Conservation (phyloP, 257 asterid species). For the Osmanthus fragrans region DNA sequence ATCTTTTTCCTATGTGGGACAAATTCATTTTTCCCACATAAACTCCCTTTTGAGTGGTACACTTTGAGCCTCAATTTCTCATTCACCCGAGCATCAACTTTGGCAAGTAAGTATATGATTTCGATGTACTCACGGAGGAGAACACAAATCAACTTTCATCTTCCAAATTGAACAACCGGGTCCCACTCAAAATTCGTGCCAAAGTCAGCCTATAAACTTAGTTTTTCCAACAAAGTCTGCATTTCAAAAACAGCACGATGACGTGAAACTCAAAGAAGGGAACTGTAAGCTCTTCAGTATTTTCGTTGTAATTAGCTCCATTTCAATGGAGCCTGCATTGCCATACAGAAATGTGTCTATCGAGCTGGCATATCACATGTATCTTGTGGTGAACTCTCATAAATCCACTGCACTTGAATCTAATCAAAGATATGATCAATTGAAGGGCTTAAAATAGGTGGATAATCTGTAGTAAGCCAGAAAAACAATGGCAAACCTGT, state of each 20-base stretch:
- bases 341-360: slow-evolving; percentile 29
- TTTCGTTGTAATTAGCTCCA: slow-evolving; percentile 50
- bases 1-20: too few species aligned
- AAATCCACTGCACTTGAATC: slow-evolving; percentile 45
- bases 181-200: too few species aligned
- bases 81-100: too few species aligned
- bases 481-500: slow-evolving; percentile 46
- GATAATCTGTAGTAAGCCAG: slow-evolving; percentile 57
- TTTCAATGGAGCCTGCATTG: slow-evolving; percentile 40
- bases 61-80: too few species aligned
- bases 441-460: slow-evolving; percentile 54
- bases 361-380: slow-evolving; percentile 39
- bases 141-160: too few species aligned
- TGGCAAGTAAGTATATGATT: too few species aligned
- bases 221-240: too few species aligned
- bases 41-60: too few species aligned
- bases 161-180: too few species aligned
- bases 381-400: slow-evolving; percentile 33
- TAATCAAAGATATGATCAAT: slow-evolving; percentile 53
- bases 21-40: too few species aligned
- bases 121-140: too few species aligned
- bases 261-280: slow-evolving; percentile 56
- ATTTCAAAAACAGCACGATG: slow-evolving; percentile 35
- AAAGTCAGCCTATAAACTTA: too few species aligned
- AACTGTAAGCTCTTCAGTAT: slow-evolving; percentile 83